Base-by-base conservation (phyloP, 2,329 filamentous ascomycete genomes). In the Xylariaceae sp. region DNA sequence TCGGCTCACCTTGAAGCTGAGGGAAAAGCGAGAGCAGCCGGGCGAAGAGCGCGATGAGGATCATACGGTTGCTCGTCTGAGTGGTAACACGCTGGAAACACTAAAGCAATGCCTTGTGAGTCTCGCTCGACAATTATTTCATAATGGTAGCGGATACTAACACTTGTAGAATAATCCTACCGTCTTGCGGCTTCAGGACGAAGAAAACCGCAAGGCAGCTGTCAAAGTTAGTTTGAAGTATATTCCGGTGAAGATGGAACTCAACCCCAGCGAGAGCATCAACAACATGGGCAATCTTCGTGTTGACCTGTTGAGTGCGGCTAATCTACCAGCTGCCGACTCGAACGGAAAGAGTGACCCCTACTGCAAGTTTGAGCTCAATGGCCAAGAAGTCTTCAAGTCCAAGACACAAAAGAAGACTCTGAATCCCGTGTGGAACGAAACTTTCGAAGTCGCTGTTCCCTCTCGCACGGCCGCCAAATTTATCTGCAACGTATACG, bases 381-480 rank as follows among this genome's bases (percentile, higher is more conserved):
- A 95, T 66, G 91, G 87, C 46, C 85, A 90, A 65, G 88, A 95
- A 54, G 81, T 97, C 0, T 91, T 89, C 83, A 99, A 97, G 80
- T 95, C 91, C 44, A 95, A 96, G 74, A 85, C 86, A 1, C 86
- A 92, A 70, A 99, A 97, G 82, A 99, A 99, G 81, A 97, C 94
- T 0, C 80, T 99, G 3, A 86, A 94, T 63, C 94, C 94, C 0
- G 81, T 84, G 0, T 99, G 95, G 95, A 97, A 97, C 68, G 94
- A 99, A 69, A 91, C 85, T 71, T 99, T 99, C 66, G 91, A 96
- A 70, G 79, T 89, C 0, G 78, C 85, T 1, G 76, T 99, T 50
- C 85, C 89, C 19, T 95, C 91, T 11, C 82, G 94, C 55, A 96
- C 91, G 12, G 90, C 80, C 0, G 88, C 91, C 39, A 83, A 94